Evolutionary conservation across 805 yeast genomes (phyloP), one percentile per base, ranked within the genome.

Genomic region (Schwanniomyces polymorphus): DNA sequence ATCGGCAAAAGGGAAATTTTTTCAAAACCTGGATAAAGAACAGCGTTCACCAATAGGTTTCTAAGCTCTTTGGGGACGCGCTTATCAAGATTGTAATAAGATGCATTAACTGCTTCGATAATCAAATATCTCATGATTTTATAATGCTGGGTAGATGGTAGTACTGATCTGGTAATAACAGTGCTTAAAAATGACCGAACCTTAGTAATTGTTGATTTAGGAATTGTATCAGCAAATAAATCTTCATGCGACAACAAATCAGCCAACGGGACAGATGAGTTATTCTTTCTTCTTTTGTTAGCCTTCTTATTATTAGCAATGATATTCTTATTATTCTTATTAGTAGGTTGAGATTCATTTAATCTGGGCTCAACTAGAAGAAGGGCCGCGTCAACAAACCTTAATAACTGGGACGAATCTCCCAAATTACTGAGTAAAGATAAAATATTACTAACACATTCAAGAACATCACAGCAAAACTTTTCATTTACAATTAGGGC

Each of bases 1-100:
- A 91, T 81, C 7, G 97, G 96, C 50, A 88, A 70, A 27, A 88
- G 73, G 11, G 90, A 84, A 37, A 79, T 76, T 35, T 78, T 75
- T 43, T 83, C 85, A 34, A 72, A 70, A 4, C 86, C 88, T 2
- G 97, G 96, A 59, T 78, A 81, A 35, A 88, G 55, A 2, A 88
- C 79, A n/a, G 87, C 65, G 3, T 76, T 63, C 42, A 82, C 74
- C 29, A 88, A 67, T 25, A 72, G 52, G 3, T 52, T 39, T 28
- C 49, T 54, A 21, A 83, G 60, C 18, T 73, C 75, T 34, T 27
- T 28, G 1, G 75, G 64, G 27, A 70, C 58, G 7, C 43, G 33
- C 14, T 51, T 55, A 35, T 65, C 59, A 14, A 49, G 46, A 25
- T 63, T 54, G 44, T 55, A 52, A 34, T 60, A 56, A 43, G 59